These are phyloP conservation scores for Emericellopsis atlantica DNA, from an alignment of 2,329 filamentous ascomycete genomes.

Conservation along the genomic window DNA sequence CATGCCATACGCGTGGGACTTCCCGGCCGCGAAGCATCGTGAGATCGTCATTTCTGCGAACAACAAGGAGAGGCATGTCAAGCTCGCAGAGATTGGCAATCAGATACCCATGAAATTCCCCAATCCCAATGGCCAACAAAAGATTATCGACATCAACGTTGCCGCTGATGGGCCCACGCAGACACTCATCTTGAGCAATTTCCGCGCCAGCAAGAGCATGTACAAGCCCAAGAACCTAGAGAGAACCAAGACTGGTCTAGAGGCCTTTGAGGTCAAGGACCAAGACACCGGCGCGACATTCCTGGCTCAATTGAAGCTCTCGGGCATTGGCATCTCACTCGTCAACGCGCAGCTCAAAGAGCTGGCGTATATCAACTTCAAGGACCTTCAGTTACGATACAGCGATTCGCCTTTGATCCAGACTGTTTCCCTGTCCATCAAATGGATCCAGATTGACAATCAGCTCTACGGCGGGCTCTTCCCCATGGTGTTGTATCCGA, in stretches of 20 bases:
- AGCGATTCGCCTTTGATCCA: slow-evolving; percentile 91
- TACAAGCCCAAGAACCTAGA: slow-evolving; percentile 52
- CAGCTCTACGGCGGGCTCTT: slow-evolving; percentile 97
- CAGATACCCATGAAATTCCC: slow-evolving; percentile 87
- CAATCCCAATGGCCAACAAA: slow-evolving; percentile 53
- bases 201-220: slow-evolving; percentile 82
- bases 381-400: slow-evolving; percentile 83
- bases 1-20: slow-evolving; percentile 99
- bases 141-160: slow-evolving; percentile 94
- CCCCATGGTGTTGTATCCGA: slow-evolving; percentile 92
- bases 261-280: slow-evolving; percentile 82
- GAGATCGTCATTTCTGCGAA: slow-evolving; percentile 61
- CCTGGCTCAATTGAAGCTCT: slow-evolving; percentile 75
- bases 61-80: slow-evolving; percentile 67
- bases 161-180: slow-evolving; percentile 92
- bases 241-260: slow-evolving; percentile 33
- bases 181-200: slow-evolving; percentile 87
- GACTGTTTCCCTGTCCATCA: slow-evolving; percentile 78
- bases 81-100: slow-evolving; percentile 92
- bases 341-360: slow-evolving; percentile 89
- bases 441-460: slow-evolving; percentile 99
- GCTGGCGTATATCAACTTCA: slow-evolving; percentile 83
- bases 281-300: slow-evolving; percentile 81
- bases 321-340: slow-evolving; percentile 83
- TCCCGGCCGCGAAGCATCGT: slow-evolving; percentile 92